Evolutionary conservation across 2,329 filamentous ascomycete species (phyloP), one percentile per base, ranked within the genome.

Genomic region (Neofusicoccum sp.): DNA sequence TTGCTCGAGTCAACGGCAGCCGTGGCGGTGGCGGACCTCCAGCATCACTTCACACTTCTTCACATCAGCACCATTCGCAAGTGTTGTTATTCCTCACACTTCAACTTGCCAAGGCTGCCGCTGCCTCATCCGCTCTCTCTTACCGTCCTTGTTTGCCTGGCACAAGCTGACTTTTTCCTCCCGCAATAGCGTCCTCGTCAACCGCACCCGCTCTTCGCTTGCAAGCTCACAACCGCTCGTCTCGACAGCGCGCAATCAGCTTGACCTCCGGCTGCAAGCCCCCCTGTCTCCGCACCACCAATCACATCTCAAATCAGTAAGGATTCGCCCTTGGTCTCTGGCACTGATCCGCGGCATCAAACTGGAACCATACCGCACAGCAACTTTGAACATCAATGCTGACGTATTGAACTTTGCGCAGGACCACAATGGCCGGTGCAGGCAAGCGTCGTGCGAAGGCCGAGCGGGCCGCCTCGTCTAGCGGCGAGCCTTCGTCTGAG

Each of bases 361-460:
- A 41, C 54, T 11, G n/a, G 29, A 6, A 2, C 28, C 22, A 22
- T 22, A n/a, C 12, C 28, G 28, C 28, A 43, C 14, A 11, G 4
- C 16, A 14, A 22, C 54, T 28, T 36, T 45, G 52, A 29, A 36
- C 9, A 9, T 11, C 9, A 16, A 44, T 37, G 11, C 59, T 62
- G 48, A 62, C 6, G 37, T 16, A 28, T 16, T n/a, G 2, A 54
- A 12, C 5, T 33, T 1, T 36, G 8, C 14, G 6, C 37, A 16
- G 14, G 34, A 36, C 12, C 48, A 6, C 48, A n/a, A 80, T 80
- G 78, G 76, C 69, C 28, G 75, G 74, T 44, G 69, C 77, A 48
- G 49, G 69, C 1, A 79, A 77, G 71, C 70, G 70, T 48, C 73
- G 71, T 47, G 70, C 70, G 9, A 66, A 73, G 61, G 65, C 67